phyloP scores from a whole-genome alignment of 2,329 filamentous ascomycete genomes.

The Pseudogymnoascus sp. region DNA sequence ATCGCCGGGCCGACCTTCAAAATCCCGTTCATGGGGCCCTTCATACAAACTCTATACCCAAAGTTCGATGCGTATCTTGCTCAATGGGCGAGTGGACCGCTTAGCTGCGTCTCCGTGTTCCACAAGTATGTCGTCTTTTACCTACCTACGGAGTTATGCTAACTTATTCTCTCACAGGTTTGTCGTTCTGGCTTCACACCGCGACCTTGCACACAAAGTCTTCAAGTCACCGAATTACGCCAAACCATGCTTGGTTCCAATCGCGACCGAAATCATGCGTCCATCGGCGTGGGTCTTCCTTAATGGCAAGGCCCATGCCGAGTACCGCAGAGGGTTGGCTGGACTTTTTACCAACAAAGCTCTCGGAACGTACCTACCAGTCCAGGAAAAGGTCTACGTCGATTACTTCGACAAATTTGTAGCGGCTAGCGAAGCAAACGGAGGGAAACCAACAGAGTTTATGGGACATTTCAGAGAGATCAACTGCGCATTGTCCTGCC shows the following conservation, averaged over 20 bases:
- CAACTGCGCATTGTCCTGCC: conserved; percentile 69
- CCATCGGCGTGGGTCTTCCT: conserved; percentile 72
- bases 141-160: not conserved
- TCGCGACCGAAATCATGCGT: conserved; percentile 65
- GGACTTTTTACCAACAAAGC: conserved; percentile 67
- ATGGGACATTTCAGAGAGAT: conserved; percentile 69
- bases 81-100: conserved; percentile 70
- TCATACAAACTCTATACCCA: conserved; percentile 66
- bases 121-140: conserved; percentile 54
- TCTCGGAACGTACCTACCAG: conserved; percentile 61
- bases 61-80: conserved; percentile 64
- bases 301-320: conserved; percentile 66
- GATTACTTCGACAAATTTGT: conserved; percentile 64
- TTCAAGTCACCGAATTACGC: conserved; percentile 70
- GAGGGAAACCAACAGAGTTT: conserved; percentile 53
- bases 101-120: conserved; percentile 78
- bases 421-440: conserved; percentile 43
- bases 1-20: conserved; percentile 58
- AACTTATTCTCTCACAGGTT: conserved; percentile 43
- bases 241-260: conserved; percentile 71
- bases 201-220: conserved; percentile 72
- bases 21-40: conserved; percentile 65
- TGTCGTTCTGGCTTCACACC: conserved; percentile 68
- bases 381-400: conserved; percentile 64
- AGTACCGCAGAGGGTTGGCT: conserved; percentile 69